Percentiles rank a stretch among this genome's conserved stretches.
Evolutionary conservation across 129 eudicot species (phyloP).

Genomic region (Heracleum sosnowskyi): DNA sequence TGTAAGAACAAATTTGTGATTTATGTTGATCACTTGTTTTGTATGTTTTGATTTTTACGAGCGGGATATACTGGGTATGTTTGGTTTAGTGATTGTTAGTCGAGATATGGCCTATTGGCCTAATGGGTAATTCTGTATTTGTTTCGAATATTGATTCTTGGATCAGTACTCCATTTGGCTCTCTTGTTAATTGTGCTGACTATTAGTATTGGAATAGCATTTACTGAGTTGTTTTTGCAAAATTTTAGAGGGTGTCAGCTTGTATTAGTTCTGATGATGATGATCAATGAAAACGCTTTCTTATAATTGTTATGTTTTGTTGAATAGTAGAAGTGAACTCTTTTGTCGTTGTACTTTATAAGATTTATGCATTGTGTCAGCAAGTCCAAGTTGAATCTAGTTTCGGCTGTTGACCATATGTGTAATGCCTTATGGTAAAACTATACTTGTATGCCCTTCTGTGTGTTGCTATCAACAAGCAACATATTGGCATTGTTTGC

Average conservation of each 20-base stretch:
- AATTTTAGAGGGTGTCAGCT: neutral
- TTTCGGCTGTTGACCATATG: neutral
- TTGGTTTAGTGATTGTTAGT: neutral
- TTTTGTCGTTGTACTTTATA: neutral
- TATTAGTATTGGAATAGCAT: neutral
- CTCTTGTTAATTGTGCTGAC: slow-evolving; percentile 5
- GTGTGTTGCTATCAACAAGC: neutral
- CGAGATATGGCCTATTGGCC: slow-evolving; percentile 17
- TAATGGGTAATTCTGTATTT: slow-evolving; percentile 19
- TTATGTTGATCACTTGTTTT: neutral
- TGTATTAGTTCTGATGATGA: neutral
- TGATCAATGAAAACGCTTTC: neutral
- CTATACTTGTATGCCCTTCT: neutral
- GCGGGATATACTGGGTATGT: slow-evolving; percentile 14
- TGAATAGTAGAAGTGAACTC: neutral
- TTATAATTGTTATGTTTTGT: neutral
- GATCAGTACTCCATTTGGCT: slow-evolving; percentile 8
- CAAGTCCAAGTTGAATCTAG: neutral
- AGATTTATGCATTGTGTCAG: neutral
- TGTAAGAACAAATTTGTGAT: slow-evolving; percentile 27
- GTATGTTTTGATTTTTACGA: slow-evolving; percentile 6
- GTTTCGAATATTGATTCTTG: neutral
- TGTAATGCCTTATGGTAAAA: neutral
- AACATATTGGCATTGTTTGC: neutral
- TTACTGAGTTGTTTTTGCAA: slow-evolving; percentile 1